Evolutionary conservation across 2,329 filamentous ascomycete genomes (phyloP), one percentile per base, ranked within the genome.

Genomic region (Paraphoma chrysanthemicola): DNA sequence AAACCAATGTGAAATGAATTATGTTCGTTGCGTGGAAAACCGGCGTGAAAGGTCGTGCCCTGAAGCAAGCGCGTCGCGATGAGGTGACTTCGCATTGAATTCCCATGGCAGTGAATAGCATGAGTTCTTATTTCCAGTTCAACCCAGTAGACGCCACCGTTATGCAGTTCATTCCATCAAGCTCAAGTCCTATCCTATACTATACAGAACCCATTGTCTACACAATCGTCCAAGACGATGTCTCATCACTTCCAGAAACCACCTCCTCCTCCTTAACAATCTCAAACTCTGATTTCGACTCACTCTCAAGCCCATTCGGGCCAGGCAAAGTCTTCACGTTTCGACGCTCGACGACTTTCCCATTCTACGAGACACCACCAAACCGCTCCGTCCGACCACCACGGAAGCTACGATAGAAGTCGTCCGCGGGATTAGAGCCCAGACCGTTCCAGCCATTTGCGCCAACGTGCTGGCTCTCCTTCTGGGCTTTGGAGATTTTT

Each of bases 331-430:
- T 14, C 33, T 3, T 10, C 33, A 23, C 23, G 23, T 23, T 23
- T 23, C 3, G 3, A 36, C 3, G 7, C 33, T 36, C 14, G 3
- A 42, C 39, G 39, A 42, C 39, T 3, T 17, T 42, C 12, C 39
- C 39, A 42, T 17, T 48, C 47, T 68, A 68, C 48, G 66, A 69
- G 5, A 70, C 69, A 11, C 72, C 72, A 7, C 72, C 71, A 54
- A 73, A 76, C 30, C 71, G 59, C 52, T 75, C 72, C 3, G 59
- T 63, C 51, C 73, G 51, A 4, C 67, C 64, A n/a, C 90, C 91
- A 82, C 92, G 88, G 79, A 92, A 96, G 53, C 92, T 96, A 48
- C 91, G 86, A 76, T 95, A 96, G 78, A 98, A 97, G 76, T 92
- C 91, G 72, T 97, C 93, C 1, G 91, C 89, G 14, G 90, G 89